phyloP scores from a whole-genome alignment of 352 stramenopile species.

The Saprolegnia parasitica region DNA sequence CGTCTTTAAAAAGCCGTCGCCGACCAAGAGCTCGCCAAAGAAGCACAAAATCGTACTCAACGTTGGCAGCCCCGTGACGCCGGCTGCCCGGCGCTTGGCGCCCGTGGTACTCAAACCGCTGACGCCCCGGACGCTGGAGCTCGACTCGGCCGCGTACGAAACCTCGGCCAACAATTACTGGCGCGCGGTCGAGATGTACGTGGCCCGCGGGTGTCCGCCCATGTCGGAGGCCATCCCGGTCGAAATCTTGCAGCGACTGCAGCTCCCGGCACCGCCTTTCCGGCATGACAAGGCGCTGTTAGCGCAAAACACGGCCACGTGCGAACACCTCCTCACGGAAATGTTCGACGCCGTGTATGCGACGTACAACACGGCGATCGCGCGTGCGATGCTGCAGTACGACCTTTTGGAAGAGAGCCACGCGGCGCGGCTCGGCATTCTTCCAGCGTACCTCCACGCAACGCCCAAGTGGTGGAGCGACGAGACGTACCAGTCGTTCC shows the following conservation, averaged over 20 bases:
- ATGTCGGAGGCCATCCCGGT: slow-evolving; percentile 60
- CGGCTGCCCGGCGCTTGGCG: slow-evolving; percentile 29
- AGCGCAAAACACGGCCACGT: slow-evolving; percentile 49
- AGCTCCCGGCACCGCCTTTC: slow-evolving; percentile 55
- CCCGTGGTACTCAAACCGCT: slow-evolving; percentile 51
- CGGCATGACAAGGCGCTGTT: slow-evolving; percentile 44
- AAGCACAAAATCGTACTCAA: slow-evolving; percentile 47
- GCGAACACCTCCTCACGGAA: slow-evolving; percentile 60
- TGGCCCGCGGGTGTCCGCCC: slow-evolving; percentile 43
- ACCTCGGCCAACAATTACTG: slow-evolving; percentile 82
- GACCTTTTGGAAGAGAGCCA: slow-evolving; percentile 71
- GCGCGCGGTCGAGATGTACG: slow-evolving; percentile 67
- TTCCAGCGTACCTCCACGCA: slow-evolving; percentile 67
- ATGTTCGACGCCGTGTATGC: slow-evolving; percentile 73
- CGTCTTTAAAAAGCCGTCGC: slow-evolving; percentile 26
- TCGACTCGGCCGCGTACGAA: slow-evolving; percentile 70
- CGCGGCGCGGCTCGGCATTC: slow-evolving; percentile 76
- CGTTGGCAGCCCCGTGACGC: slow-evolving; percentile 13
- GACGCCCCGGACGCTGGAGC: slow-evolving; percentile 64
- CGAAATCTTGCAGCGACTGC: slow-evolving; percentile 56
- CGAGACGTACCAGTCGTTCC: slow-evolving; percentile 55
- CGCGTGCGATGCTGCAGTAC: slow-evolving; percentile 83
- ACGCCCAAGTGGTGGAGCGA: slow-evolving; percentile 86
- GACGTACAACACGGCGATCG: slow-evolving; percentile 74
- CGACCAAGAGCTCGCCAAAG: slow-evolving; percentile 29